Percentiles rank a stretch among this genome's conserved stretches.
Evolutionary conservation across 2,329 filamentous ascomycete genomes (phyloP).

Genomic region (Ceratocystis destructans): DNA sequence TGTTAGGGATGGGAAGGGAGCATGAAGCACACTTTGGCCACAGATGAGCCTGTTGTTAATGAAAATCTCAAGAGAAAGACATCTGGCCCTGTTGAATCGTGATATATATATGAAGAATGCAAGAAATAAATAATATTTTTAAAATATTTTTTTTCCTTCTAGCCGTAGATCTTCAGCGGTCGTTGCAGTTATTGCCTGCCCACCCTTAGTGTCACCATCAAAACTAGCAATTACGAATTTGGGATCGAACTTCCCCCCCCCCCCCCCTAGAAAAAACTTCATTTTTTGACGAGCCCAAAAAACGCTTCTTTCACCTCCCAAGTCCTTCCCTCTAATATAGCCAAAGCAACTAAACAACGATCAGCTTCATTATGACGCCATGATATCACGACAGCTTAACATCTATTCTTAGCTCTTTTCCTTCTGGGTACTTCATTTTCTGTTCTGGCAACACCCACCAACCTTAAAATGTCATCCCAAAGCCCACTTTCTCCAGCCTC

Average conservation of each 20-base stretch:
- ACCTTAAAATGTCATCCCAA: background rate
- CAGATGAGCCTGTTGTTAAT: background rate
- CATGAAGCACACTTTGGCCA: background rate
- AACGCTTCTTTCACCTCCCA: background rate
- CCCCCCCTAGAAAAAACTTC: background rate
- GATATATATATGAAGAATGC: background rate
- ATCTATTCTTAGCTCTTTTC: background rate
- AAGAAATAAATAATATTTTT: background rate
- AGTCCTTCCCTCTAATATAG: background rate
- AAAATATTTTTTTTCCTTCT: background rate
- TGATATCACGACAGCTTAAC: background rate
- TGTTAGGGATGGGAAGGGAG: background rate
- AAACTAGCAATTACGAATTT: constrained; percentile 1
- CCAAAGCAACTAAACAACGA: background rate
- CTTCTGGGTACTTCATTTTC: background rate
- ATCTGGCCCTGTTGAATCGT: background rate
- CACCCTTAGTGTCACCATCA: background rate
- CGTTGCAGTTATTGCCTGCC: background rate
- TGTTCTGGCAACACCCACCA: background rate
- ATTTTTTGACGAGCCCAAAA: background rate
- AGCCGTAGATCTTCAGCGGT: background rate
- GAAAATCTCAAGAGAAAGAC: background rate
- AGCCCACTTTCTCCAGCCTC: constrained; percentile 39
- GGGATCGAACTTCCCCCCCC: background rate
- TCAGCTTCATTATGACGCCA: background rate